Conservation (phyloP, 177 flowering plant genomes). For the Vitis hybrid region DNA sequence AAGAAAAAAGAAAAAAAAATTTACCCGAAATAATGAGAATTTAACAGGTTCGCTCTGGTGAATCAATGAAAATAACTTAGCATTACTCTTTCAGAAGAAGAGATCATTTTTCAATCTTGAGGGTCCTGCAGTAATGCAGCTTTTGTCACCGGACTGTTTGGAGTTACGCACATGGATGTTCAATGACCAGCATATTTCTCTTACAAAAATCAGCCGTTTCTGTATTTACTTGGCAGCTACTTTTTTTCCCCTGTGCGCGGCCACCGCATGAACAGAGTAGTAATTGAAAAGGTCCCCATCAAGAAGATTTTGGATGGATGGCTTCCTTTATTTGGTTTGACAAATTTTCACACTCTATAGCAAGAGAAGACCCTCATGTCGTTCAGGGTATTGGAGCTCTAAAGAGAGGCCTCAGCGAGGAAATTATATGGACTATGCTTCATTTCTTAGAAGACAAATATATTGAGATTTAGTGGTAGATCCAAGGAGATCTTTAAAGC, state of each 20-base stretch:
- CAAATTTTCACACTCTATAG: slow-evolving; percentile 27
- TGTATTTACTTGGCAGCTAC: background rate
- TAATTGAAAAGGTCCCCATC: slow-evolving; percentile 21
- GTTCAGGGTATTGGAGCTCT: slow-evolving; percentile 8
- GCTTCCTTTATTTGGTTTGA: slow-evolving; percentile 31
- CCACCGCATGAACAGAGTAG: background rate
- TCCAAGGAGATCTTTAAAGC: slow-evolving; percentile 46
- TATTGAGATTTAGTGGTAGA: slow-evolving; percentile 35
- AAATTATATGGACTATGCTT: slow-evolving; percentile 10
- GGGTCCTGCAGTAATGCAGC: background rate
- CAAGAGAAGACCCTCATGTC: slow-evolving; percentile 20
- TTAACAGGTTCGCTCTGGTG: too few relatives aligned
- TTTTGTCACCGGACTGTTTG: background rate
- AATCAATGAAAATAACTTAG: too few relatives aligned
- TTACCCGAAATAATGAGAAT: too few relatives aligned
- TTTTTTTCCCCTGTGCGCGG: background rate
- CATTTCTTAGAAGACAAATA: slow-evolving; percentile 18
- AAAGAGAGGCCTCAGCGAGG: slow-evolving; percentile 5
- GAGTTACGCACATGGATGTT: too few relatives aligned
- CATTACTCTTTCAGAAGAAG: too few relatives aligned
- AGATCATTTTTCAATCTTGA: too few relatives aligned
- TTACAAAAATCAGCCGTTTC: background rate
- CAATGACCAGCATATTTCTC: too few relatives aligned
- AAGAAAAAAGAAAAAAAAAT: too few relatives aligned
- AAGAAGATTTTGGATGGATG: slow-evolving; percentile 31